phyloP scores from a whole-genome alignment of 805 yeast species.

The Nakazawaea anatomiae region DNA sequence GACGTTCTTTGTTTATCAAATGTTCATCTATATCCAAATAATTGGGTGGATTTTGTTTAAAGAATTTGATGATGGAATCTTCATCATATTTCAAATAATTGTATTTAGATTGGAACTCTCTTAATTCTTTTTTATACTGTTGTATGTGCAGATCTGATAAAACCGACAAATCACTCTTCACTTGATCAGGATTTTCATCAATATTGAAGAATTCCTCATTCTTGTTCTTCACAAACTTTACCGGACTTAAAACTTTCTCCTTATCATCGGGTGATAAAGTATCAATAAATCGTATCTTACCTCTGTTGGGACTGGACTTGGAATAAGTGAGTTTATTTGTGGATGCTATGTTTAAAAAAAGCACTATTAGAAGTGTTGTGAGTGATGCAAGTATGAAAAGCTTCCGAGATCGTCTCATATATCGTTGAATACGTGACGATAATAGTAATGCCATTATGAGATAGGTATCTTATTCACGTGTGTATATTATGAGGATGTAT shows the following conservation, averaged over 20 bases:
- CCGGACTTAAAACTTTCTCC: constrained; percentile 2
- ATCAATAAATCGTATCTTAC: constrained; percentile 9
- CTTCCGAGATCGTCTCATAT: background rate
- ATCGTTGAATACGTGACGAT: background rate
- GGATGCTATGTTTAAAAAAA: background rate
- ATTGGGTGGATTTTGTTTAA: constrained; percentile 5
- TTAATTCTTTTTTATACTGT: constrained; percentile 5
- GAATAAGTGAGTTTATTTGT: background rate
- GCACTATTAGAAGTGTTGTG: background rate
- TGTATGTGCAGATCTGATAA: constrained; percentile 3
- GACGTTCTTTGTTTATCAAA: constrained; percentile 1
- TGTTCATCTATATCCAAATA: background rate
- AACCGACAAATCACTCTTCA: constrained; percentile 1
- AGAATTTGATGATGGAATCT: constrained; percentile 2
- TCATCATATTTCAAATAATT: constrained; percentile 6
- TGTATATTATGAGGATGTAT: background rate
- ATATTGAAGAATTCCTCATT: constrained; percentile 4
- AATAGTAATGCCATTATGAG: background rate
- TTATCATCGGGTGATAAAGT: constrained; percentile 1
- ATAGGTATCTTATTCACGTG: background rate
- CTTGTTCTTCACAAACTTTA: background rate
- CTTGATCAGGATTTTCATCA: constrained; percentile 7
- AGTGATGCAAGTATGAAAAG: background rate
- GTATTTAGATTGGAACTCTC: constrained; percentile 4
- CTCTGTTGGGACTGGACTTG: background rate